Evolutionary conservation across 768 basidiomycete genomes (phyloP).

Genomic region (Dioszegia hungarica): DNA sequence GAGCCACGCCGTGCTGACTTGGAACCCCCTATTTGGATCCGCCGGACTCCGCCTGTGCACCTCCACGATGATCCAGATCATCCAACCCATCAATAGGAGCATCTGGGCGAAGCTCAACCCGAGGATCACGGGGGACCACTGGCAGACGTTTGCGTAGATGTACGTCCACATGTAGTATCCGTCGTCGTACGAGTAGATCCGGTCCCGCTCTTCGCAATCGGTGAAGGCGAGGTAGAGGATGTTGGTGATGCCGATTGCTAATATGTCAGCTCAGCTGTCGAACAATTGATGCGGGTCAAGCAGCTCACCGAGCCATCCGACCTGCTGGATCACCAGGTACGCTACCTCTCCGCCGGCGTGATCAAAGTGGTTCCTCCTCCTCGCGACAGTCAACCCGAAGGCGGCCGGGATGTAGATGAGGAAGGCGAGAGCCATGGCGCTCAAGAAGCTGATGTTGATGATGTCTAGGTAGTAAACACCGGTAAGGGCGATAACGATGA

Average conservation of each 20-base stretch:
- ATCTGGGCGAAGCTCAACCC: background rate
- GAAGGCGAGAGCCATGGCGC: too few species aligned
- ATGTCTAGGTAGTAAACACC: too few species aligned
- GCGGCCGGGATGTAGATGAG: constrained; percentile 17
- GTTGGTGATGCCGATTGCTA: background rate
- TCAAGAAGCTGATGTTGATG: too few species aligned
- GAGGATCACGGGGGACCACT: background rate
- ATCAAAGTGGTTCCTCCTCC: constrained; percentile 7
- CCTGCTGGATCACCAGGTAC: constrained; percentile 12
- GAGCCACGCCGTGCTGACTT: background rate
- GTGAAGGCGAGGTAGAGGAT: background rate
- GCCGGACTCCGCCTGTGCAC: background rate
- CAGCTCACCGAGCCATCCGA: constrained; percentile 15
- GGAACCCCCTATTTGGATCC: background rate
- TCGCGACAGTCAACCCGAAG: constrained; percentile 2
- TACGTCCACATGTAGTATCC: background rate
- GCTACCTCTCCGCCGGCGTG: constrained; percentile 22
- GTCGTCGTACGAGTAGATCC: background rate
- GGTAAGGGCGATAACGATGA: too few species aligned
- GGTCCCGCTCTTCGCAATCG: background rate
- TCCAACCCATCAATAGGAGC: constrained; percentile 3
- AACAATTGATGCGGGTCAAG: background rate
- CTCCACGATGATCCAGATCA: constrained; percentile 1
- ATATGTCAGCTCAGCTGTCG: background rate
- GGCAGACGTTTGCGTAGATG: background rate